Evolutionary conservation across 2,329 filamentous ascomycete genomes (phyloP), one percentile per base, ranked within the genome.

Genomic region (Penicillium sp.): DNA sequence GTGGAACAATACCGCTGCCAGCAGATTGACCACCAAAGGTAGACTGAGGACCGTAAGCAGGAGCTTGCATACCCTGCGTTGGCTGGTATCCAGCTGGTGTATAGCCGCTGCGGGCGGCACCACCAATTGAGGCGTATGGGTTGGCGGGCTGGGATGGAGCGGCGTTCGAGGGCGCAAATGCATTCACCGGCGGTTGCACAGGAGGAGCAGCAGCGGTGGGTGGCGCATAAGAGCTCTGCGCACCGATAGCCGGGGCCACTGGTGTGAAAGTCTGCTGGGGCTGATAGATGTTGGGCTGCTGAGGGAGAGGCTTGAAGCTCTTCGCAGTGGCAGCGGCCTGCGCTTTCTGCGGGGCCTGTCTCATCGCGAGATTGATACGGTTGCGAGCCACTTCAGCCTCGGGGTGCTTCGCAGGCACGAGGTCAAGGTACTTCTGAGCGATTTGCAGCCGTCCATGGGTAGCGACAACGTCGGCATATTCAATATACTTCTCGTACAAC

Each of bases 381-480:
- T 90, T 90, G 66, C 93, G 87, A 30, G 94, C 92, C 67, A 95
- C 85, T 68, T 97, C 92, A 38, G 94, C 95, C 59, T 91, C 91
- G 42, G 92, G 89, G 75, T 96, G 97, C 65, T 88, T 87, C 43
- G 84, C 81, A 16, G 95, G 95, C 49, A 99, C 84, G 56, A 99
- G 86, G 72, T 93, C 87, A 43, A 99, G 86, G 73, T 99, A 99
- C 76, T 91, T 93, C 78, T 97, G 90, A 5, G 95, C 96, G 68
- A 93, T 87, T 35, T 87, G 84, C 57, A 99, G 81, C 70, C 96
- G 91, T 13, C 96, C 95, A 72, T 97, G 92, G 6, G 92, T 88
- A 51, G 95, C 93, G 59, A 96, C 87, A 67, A 99, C 93, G 74
- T 99, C 94, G 14, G 95, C 94, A 75, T 98, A 99, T 79, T 99